These are phyloP conservation scores for Hericium coralloides DNA, from an alignment of 768 basidiomycete species.

Conservation along the genomic window DNA sequence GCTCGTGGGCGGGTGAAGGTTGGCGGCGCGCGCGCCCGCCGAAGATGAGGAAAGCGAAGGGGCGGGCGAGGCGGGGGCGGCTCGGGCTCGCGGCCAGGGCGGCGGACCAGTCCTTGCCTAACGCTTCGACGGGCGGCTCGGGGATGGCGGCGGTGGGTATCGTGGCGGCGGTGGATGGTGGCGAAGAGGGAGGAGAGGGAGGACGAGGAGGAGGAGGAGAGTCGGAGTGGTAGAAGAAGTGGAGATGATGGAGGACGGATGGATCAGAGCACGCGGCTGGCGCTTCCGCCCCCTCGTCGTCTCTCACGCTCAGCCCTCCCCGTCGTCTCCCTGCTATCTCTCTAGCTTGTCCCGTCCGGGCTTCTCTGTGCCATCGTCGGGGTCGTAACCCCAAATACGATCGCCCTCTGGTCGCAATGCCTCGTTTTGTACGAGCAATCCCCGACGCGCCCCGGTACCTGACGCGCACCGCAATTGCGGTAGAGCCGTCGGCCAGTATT, in stretches of 20 bases:
- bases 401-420: no score
- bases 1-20: background rate
- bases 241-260: background rate
- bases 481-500: no score
- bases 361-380: no score
- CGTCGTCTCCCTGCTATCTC: no score
- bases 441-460: no score
- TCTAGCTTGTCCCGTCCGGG: no score
- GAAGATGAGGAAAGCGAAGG: background rate
- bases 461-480: no score
- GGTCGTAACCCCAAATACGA: no score
- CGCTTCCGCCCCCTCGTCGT: background rate
- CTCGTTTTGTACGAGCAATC: no score
- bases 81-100: background rate
- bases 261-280: no score
- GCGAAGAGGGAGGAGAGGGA: background rate
- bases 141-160: background rate
- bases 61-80: background rate
- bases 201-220: background rate
- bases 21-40: background rate
- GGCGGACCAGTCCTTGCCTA: background rate
- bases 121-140: background rate
- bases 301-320: background rate
- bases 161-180: background rate
- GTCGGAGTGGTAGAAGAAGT: background rate